phyloP scores from a whole-genome alignment of 2,329 filamentous ascomycete species.

The Canariomyces notabilis region DNA sequence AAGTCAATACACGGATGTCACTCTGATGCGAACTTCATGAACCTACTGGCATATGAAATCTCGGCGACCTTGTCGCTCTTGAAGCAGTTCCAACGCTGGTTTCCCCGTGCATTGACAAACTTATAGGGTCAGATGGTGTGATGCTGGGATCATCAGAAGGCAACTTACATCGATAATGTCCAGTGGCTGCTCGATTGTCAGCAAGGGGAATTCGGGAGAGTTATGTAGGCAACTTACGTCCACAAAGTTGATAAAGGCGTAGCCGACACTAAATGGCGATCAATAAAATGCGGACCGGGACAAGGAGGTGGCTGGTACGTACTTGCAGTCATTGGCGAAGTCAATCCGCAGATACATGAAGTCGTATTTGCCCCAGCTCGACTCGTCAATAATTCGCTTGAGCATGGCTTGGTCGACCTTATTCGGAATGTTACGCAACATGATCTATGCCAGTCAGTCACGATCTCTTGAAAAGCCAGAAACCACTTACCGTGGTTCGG shows the following conservation, averaged over 20 bases:
- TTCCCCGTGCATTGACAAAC: conserved; percentile 67
- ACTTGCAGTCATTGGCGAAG: conserved; percentile 81
- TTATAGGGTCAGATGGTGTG: conserved; percentile 33
- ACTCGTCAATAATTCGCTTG: conserved; percentile 73
- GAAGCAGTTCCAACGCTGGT: conserved; percentile 74
- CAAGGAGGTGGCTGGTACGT: conserved; percentile 33
- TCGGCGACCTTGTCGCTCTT: conserved; percentile 81
- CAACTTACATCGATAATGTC: conserved; percentile 67
- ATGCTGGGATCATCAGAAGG: neutral
- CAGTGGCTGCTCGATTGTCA: conserved; percentile 52
- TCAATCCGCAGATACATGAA: conserved; percentile 94
- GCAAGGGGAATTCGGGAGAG: conserved; percentile 14
- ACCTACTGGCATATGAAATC: conserved; percentile 89
- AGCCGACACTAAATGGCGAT: conserved; percentile 67
- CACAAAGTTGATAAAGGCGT: conserved; percentile 94
- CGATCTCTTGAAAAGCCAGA: neutral
- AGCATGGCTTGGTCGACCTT: conserved; percentile 74
- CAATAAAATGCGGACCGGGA: neutral
- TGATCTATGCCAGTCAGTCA: conserved; percentile 56
- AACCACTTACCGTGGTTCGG: conserved; percentile 61
- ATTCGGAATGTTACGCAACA: conserved; percentile 93
- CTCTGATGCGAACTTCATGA: neutral
- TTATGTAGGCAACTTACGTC: conserved; percentile 50
- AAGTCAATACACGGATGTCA: conserved; percentile 21
- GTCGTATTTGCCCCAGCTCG: conserved; percentile 78